Evolutionary conservation across 768 basidiomycete species (phyloP).

Genomic region (Leccinum sublutescens): DNA sequence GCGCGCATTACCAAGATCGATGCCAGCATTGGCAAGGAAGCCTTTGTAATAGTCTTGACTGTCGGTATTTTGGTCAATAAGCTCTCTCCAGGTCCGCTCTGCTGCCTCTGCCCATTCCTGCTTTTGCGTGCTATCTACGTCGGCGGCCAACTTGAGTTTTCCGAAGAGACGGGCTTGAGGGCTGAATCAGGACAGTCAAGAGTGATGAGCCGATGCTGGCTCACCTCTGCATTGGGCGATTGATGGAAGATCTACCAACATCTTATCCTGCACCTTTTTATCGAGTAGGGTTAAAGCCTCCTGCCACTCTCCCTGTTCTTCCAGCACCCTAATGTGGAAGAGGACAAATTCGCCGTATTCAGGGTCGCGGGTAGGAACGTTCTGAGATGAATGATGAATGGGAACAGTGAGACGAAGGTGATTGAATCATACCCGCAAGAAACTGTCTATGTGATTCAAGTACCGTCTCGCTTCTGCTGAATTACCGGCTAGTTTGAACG

Average conservation of each 20-base stretch:
- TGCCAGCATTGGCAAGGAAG: conserved; percentile 62
- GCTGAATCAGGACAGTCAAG: conserved; percentile 4
- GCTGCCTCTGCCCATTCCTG: conserved; percentile 59
- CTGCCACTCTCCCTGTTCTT: conserved; percentile 63
- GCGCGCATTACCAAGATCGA: conserved; percentile 56
- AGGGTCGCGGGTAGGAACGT: conserved; percentile 73
- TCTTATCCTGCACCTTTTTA: conserved; percentile 55
- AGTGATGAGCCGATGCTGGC: conserved; percentile 1
- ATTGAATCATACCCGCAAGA: conserved; percentile 55
- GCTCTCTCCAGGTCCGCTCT: conserved; percentile 71
- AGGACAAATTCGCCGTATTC: conserved; percentile 83
- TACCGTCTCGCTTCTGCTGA: conserved; percentile 65
- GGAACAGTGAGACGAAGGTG: not conserved
- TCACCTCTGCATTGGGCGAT: conserved; percentile 69
- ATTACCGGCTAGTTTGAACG: conserved; percentile 82
- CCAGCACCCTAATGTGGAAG: conserved; percentile 71
- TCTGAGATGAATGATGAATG: conserved; percentile 40
- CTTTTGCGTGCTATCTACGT: conserved; percentile 12
- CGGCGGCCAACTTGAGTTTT: conserved; percentile 39
- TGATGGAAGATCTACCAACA: conserved; percentile 68
- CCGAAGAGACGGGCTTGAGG: conserved; percentile 72
- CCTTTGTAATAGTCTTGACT: conserved; percentile 76
- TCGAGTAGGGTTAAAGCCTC: conserved; percentile 67
- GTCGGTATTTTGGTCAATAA: conserved; percentile 87
- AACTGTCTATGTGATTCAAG: conserved; percentile 67